A percentile compares a stretch with the other conserved stretches of the same genome.
Evolutionary conservation across 768 basidiomycete genomes (phyloP).

Genomic region (Chalciporus chontae): DNA sequence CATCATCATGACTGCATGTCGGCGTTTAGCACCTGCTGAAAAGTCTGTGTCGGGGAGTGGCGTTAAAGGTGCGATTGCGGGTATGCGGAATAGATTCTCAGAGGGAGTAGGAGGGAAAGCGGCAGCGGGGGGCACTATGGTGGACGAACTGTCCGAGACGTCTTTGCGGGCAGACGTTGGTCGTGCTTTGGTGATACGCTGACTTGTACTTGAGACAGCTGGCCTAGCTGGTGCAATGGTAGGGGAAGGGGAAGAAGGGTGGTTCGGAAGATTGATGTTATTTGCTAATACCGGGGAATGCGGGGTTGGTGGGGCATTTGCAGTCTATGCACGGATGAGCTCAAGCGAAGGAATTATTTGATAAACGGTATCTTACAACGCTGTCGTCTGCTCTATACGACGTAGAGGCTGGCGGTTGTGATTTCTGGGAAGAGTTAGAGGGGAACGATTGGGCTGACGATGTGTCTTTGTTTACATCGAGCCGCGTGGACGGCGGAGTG

Average conservation of each 20-base stretch:
- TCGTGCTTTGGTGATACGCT: conserved; percentile 31
- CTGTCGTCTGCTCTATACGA: conserved; percentile 18
- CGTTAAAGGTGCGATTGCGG: conserved; percentile 23
- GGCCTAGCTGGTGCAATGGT: conserved; percentile 20
- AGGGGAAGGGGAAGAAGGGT: conserved; percentile 28
- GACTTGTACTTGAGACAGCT: conserved; percentile 8
- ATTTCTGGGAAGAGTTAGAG: conserved; percentile 16
- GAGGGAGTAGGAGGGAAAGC: conserved; percentile 26
- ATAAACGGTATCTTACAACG: conserved; percentile 30
- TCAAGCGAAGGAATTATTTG: neutral
- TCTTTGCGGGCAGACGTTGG: conserved; percentile 28
- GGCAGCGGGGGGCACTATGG: conserved; percentile 11
- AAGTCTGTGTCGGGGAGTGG: conserved; percentile 35
- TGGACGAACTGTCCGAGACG: conserved; percentile 15
- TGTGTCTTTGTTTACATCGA: conserved; percentile 18
- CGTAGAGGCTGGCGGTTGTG: conserved; percentile 12
- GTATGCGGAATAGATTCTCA: conserved; percentile 28
- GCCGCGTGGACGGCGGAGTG: conserved; percentile 19
- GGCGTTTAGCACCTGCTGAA: conserved; percentile 62
- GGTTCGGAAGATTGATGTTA: conserved; percentile 11
- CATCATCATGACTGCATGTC: conserved; percentile 79
- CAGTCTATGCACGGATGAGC: conserved; percentile 15
- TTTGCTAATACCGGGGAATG: conserved; percentile 28
- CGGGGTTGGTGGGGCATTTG: conserved; percentile 28
- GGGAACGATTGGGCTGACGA: conserved; percentile 15